Conservation (phyloP, 768 basidiomycete species). For the Mycena filopes region DNA sequence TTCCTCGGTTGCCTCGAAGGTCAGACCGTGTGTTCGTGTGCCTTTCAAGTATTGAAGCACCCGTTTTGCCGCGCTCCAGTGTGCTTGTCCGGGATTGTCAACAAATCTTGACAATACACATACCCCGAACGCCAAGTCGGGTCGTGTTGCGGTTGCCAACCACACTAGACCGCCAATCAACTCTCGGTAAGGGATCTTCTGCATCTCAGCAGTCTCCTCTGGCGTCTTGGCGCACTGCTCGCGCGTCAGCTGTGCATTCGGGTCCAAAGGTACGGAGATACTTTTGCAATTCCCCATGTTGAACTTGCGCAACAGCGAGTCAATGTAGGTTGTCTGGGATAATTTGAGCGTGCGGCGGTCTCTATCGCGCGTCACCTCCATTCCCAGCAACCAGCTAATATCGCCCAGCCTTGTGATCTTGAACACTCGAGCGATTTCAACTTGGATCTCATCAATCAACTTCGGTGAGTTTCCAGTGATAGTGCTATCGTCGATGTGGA, state of each 20-base stretch:
- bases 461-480: constrained; percentile 35
- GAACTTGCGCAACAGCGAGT: constrained; percentile 35
- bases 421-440: constrained; percentile 38
- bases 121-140: not conserved
- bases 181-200: constrained; percentile 13
- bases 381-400: constrained; percentile 44
- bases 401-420: constrained; percentile 44
- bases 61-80: constrained; percentile 2
- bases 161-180: constrained; percentile 5
- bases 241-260: constrained; percentile 8
- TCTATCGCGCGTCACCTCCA: constrained; percentile 40
- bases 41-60: constrained; percentile 6
- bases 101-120: not conserved
- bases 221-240: constrained; percentile 18
- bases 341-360: constrained; percentile 38
- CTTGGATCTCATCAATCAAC: constrained; percentile 31
- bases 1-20: not conserved
- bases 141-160: constrained; percentile 6
- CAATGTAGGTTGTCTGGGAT: constrained; percentile 43
- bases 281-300: constrained; percentile 18
- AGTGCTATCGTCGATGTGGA: constrained; percentile 50
- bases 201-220: constrained; percentile 1
- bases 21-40: not conserved
- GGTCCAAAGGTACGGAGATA: constrained; percentile 19
- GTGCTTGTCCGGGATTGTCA: not conserved